Evolutionary conservation across 139 green algal species (phyloP).

Genomic region (Bryopsis sp.): DNA sequence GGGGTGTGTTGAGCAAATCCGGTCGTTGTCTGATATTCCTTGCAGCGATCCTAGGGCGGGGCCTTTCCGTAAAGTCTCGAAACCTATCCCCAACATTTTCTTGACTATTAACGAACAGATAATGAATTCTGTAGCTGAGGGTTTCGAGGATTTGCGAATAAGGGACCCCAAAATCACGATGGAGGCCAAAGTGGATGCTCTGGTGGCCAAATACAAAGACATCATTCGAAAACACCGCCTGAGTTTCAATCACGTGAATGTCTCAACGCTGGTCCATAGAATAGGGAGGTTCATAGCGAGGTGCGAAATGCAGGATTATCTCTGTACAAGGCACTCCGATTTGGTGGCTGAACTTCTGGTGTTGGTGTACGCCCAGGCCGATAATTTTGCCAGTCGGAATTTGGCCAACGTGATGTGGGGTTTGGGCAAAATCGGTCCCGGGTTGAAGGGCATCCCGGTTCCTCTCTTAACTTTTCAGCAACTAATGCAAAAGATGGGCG

Average conservation of each 20-base stretch:
- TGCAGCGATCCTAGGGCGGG: too few relatives aligned
- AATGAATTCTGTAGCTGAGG: too few relatives aligned
- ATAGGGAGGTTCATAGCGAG: background rate
- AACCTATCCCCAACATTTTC: too few relatives aligned
- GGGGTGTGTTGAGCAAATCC: too few relatives aligned
- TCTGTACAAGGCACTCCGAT: background rate
- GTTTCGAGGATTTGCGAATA: too few relatives aligned
- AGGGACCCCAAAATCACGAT: too few relatives aligned
- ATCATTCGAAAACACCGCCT: too few relatives aligned
- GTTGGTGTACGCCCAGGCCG: background rate
- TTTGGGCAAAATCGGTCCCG: conserved; percentile 7
- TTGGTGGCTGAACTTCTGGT: background rate
- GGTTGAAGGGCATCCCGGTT: background rate
- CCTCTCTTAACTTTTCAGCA: background rate
- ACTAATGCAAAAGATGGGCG: background rate
- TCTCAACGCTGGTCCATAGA: conserved; percentile 1
- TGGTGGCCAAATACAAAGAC: too few relatives aligned
- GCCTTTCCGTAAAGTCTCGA: too few relatives aligned
- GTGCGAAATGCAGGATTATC: background rate
- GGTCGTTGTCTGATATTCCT: too few relatives aligned
- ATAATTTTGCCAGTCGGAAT: background rate
- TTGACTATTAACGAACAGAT: too few relatives aligned
- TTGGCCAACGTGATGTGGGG: conserved; percentile 13
- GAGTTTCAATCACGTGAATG: conserved; percentile 7
- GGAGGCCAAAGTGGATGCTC: too few relatives aligned